Evolutionary conservation across 169 alveolate species (phyloP), one percentile per base, ranked within the genome.

Genomic region (Eimeria necatrix): DNA sequence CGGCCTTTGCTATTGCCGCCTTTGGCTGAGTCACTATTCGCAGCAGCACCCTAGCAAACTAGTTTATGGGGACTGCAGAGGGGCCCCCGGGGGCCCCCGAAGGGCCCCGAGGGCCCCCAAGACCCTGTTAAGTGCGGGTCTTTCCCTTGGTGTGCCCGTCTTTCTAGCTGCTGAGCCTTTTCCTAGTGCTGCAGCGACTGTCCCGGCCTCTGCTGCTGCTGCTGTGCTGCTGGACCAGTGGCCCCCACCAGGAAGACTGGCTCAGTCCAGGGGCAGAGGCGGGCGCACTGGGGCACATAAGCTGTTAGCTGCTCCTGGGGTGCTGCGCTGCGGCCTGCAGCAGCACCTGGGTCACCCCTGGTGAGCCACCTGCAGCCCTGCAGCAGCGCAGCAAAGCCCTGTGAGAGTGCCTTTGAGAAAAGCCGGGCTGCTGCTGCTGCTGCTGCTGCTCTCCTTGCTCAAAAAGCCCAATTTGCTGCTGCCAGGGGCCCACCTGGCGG

Each of bases 221-320:
- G 8, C 64, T 14, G 14, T 56, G 64, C 64, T 9, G 8, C 64
- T 9, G 26, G 8, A 8, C 20, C 76, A 10, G 32, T 78, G 26
- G 4, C 4, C 12, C 70, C 9, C 49, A 78, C 88, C 10, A 49
- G 88, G 70, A 78, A 78, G 49, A 78, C 60, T 5, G 88, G 88
- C 48, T 78, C 88, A 2, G 88, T 78, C 88, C 88, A 78, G 41
- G 88, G 88, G 48, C 71, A 78, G 51, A 78, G 68, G 18, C 88
- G 61, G n/a, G 70, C 53, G 52, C 68, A 78, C 22, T 78, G 88
- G 0, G 88, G 88, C 12, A 46, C 68, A 26, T 78, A 78, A 6
- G 88, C 88, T 51, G 88, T 78, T 68, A n/a, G 41, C 88, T 49
- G 68, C 88, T 24, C 9, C 71, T 78, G 61, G 10, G 73, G 32